phyloP scores from a whole-genome alignment of 176 grass and related monocot species.

The Dendrocalamus sinicus region DNA sequence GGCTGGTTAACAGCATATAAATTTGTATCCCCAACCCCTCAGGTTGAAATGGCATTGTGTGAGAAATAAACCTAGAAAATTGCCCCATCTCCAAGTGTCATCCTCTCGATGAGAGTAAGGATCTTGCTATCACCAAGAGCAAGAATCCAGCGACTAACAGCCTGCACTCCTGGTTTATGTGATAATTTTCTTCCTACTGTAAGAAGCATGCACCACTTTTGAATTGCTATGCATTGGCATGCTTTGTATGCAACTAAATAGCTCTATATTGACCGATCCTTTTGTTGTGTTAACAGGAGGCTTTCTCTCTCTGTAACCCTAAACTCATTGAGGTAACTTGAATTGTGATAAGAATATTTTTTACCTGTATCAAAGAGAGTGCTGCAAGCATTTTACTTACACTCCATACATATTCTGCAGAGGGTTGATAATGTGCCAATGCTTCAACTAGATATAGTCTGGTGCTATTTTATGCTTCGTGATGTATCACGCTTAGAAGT shows the following conservation, averaged over 20 bases:
- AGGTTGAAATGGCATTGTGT: no score
- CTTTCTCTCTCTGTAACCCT: constrained; percentile 85
- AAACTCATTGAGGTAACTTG: constrained; percentile 81
- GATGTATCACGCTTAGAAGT: constrained; percentile 78
- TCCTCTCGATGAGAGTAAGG: no score
- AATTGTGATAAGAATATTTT: constrained; percentile 32
- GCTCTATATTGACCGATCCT: constrained; percentile 30
- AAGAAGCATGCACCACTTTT: constrained; percentile 21
- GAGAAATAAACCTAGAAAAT: no score
- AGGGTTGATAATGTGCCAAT: constrained; percentile 94
- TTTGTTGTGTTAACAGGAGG: constrained; percentile 66
- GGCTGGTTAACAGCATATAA: no score
- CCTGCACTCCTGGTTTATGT: neutral
- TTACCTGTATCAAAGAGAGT: constrained; percentile 31
- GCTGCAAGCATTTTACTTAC: constrained; percentile 43
- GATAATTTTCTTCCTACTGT: constrained; percentile 3
- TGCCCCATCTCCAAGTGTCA: no score
- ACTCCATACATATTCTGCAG: constrained; percentile 47
- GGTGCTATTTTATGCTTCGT: constrained; percentile 94
- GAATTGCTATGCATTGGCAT: neutral
- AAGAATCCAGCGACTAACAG: no score
- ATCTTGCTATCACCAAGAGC: no score
- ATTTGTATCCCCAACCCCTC: no score
- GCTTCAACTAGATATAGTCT: constrained; percentile 96
- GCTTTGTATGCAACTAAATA: constrained; percentile 20